phyloP scores from a whole-genome alignment of 2,329 filamentous ascomycete species.

The Leptographium radiaticola region DNA sequence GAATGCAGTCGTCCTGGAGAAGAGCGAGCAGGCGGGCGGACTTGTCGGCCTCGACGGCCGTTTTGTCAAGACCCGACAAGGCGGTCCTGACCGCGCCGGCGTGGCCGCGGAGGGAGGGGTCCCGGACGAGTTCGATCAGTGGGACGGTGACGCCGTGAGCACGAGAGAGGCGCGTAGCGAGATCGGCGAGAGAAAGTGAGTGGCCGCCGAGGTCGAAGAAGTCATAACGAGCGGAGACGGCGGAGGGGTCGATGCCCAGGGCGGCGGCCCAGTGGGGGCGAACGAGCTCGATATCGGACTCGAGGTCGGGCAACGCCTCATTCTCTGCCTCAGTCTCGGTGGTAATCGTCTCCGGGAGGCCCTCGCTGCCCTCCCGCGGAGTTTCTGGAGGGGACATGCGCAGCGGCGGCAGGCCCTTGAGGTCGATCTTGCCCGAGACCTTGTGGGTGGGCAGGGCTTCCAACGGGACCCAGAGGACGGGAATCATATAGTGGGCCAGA shows the following conservation, averaged over 20 bases:
- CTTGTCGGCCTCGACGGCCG: slow-evolving; percentile 22
- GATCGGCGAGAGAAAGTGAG: slow-evolving; percentile 62
- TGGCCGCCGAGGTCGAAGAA: slow-evolving; percentile 77
- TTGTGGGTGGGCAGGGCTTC: slow-evolving; percentile 59
- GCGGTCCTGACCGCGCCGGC: slow-evolving; percentile 57
- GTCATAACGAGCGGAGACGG: slow-evolving; percentile 57
- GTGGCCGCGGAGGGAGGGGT: slow-evolving; percentile 60
- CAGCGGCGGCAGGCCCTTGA: slow-evolving; percentile 57
- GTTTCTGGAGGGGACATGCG: slow-evolving; percentile 28
- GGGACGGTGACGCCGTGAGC: slow-evolving; percentile 63
- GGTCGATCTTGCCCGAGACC: slow-evolving; percentile 67
- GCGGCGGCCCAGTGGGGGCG: slow-evolving; percentile 60
- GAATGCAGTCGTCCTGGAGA: slow-evolving; percentile 26
- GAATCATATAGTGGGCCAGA: slow-evolving; percentile 75
- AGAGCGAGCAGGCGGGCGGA: slow-evolving; percentile 1
- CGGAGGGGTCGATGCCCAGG: slow-evolving; percentile 48
- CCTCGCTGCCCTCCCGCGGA: slow-evolving; percentile 13
- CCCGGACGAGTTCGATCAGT: slow-evolving; percentile 56
- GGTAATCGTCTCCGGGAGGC: too few species aligned
- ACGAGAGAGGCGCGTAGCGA: slow-evolving; percentile 56
- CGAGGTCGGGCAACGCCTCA: slow-evolving; percentile 31
- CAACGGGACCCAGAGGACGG: slow-evolving; percentile 62
- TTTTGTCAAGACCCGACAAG: slow-evolving; percentile 51
- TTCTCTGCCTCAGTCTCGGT: too few species aligned
- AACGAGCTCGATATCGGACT: slow-evolving; percentile 41